Base-by-base conservation (phyloP, 2,329 filamentous ascomycete genomes). In the Fusarium abutilonis region DNA sequence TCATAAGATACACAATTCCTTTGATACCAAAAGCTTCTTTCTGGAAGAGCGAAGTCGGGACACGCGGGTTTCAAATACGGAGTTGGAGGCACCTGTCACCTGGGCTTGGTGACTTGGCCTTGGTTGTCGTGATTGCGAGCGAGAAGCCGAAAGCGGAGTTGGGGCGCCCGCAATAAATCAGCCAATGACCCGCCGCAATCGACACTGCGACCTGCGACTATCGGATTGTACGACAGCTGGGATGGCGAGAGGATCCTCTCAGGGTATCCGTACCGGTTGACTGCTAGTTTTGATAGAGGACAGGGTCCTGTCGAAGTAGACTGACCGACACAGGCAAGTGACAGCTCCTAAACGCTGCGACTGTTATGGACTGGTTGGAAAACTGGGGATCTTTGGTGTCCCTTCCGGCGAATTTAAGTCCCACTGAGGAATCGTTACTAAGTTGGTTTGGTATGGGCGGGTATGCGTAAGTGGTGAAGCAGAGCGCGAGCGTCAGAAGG, bases 121-220 rank as follows among this genome's bases (percentile, higher is more conserved):
- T 59, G 54, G 55, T 69, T 54, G 54, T 68, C 66, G 59, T 61
- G 59, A 69, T 64, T 56, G 62, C 57, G 68, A 67, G 66, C 56
- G 62, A 70, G 63, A 42, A 69, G 62, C 68, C 68, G 68, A 70
- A 70, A 70, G 54, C 68, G 68, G 68, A 70, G 68, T 51, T 65
- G 54, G 47, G 57, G 59, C 61, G 66, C 53, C 55, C 56, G 66
- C 55, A 64, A 49, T 29, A 47, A 54, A 45, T 42, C 48, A 57
- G 51, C 68, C 66, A 70, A 70, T 70, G 45, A 57, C 50, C 42
- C 42, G 52, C 44, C 43, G 63, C 63, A 69, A 70, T 70, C 65
- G 55, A 67, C 23, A 26, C 44, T 59, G 61, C 52, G 52, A 66
- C 47, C 51, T 64, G 61, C 61, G 56, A 64, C 63, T 64, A 67